phyloP scores from a whole-genome alignment of 2,329 filamentous ascomycete species.

The Scleromitrula shiraiana region DNA sequence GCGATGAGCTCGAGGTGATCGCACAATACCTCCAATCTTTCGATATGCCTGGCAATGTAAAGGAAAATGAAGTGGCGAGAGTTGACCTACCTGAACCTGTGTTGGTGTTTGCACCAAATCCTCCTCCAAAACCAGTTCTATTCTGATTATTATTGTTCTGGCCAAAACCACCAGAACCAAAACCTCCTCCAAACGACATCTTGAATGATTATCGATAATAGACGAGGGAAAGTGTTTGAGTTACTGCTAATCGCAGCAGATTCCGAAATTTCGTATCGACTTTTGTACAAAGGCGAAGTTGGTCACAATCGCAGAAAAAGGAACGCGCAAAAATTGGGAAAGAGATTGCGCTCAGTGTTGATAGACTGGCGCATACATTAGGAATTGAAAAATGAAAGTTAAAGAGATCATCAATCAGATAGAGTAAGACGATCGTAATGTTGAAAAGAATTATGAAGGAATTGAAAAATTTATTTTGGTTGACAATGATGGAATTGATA shows the following conservation, averaged over 20 bases:
- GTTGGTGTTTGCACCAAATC: conserved; percentile 35
- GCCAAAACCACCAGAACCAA: conserved; percentile 48
- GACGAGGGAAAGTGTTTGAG: conserved; percentile 2
- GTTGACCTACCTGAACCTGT: conserved; percentile 31
- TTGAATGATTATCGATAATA: conserved; percentile 13
- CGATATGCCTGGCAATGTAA: not conserved
- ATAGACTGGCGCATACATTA: conserved; percentile 24
- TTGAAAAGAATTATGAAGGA: conserved; percentile 14
- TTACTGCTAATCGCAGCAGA: conserved; percentile 6
- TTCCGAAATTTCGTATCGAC: conserved; percentile 12
- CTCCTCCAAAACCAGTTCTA: conserved; percentile 49
- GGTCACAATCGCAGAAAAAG: conserved; percentile 23
- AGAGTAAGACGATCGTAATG: not conserved
- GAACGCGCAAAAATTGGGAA: conserved; percentile 20
- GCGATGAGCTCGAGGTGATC: conserved; percentile 24
- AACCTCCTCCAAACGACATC: conserved; percentile 30
- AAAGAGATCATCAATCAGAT: conserved; percentile 15
- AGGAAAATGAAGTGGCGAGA: conserved; percentile 11
- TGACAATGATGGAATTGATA: not conserved
- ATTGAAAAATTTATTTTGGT: conserved; percentile 10
- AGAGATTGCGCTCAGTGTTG: conserved; percentile 23
- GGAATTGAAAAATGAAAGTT: conserved; percentile 18
- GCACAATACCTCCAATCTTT: not conserved
- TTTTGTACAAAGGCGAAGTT: conserved; percentile 14
- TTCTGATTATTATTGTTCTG: conserved; percentile 42